Percentiles rank a stretch among this genome's conserved stretches.
Evolutionary conservation across 352 stramenopile species (phyloP).

Genomic region (Phytophthora nicotianae): DNA sequence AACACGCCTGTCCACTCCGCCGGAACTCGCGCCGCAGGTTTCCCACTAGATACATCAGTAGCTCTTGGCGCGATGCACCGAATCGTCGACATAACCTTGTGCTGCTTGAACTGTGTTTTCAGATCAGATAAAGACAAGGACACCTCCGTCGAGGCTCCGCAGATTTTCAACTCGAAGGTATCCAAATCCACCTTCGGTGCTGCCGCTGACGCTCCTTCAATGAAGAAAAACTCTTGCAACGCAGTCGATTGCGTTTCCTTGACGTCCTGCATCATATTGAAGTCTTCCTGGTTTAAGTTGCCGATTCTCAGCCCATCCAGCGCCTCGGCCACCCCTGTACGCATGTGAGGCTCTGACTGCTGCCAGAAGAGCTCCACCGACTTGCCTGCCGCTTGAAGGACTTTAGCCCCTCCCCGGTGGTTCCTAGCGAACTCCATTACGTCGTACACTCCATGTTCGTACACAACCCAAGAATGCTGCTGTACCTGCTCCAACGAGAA

Average conservation of each 20-base stretch:
- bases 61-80: conserved; percentile 74
- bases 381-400: conserved; percentile 27
- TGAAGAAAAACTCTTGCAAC: conserved; percentile 19
- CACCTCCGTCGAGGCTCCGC: not conserved
- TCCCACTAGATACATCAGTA: conserved; percentile 33
- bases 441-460: conserved; percentile 33
- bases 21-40: conserved; percentile 62
- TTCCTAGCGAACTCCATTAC: conserved; percentile 20
- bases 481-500: conserved; percentile 30
- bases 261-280: conserved; percentile 17
- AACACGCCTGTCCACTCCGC: conserved; percentile 91
- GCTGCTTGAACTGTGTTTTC: conserved; percentile 80
- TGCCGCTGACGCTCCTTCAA: conserved; percentile 7
- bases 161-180: conserved; percentile 22
- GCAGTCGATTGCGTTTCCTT: conserved; percentile 2
- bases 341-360: conserved; percentile 25
- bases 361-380: conserved; percentile 32
- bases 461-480: conserved; percentile 23
- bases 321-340: conserved; percentile 4
- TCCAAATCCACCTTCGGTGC: conserved; percentile 3
- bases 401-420: conserved; percentile 23
- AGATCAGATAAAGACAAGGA: conserved; percentile 86
- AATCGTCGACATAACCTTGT: conserved; percentile 85
- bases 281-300: conserved; percentile 25
- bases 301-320: conserved; percentile 27